Evolutionary conservation across 2,329 filamentous ascomycete genomes (phyloP), one percentile per base, ranked within the genome.

Genomic region (Lachnellula cervina): DNA sequence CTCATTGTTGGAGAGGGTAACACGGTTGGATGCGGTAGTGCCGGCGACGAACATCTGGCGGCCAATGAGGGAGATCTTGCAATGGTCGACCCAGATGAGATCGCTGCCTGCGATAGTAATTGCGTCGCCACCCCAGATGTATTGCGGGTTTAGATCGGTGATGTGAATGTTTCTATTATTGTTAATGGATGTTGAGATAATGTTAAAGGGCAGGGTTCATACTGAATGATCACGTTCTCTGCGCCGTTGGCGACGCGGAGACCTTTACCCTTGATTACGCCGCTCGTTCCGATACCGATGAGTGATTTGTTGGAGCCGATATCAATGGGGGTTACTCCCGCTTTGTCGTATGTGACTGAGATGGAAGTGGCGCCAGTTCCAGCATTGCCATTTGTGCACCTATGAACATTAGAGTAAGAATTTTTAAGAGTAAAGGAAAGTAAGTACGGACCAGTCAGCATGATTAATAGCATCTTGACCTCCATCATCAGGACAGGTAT

Each of bases 81-180:
- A 67, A 46, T 71, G 70, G 47, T 73, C 71, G 25, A 66, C 63
- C 64, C 65, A 67, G 13, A 77, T 62, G 35, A 74, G 59, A 59
- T 78, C 76, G 14, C 72, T 66, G 44, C 73, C 70, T 54, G 79
- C 71, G 6, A 83, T 67, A 42, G 78, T 80, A 66, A 83, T 80
- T 40, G 76, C 80, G 66, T 83, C 80, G 52, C 80, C 80, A 53
- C 80, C 80, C 80, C 80, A 83, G 62, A 83, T 79, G 63, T 81
- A 80, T 66, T 79, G 64, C 16, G 80, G 75, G 72, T 83, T 83
- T 49, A 83, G 70, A 51, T 80, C 71, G 51, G 78, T 80, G 64
- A 82, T 75, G 52, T 77, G 74, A 54, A 82, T 71, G 69, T 81
- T 83, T 54, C 54, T 53, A 38, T 32, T 16, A 47, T 25, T 23